Evolutionary conservation across 1,284 basidiomycete species (phyloP), one percentile per base, ranked within the genome.

Genomic region (Apiotrichum sp.): DNA sequence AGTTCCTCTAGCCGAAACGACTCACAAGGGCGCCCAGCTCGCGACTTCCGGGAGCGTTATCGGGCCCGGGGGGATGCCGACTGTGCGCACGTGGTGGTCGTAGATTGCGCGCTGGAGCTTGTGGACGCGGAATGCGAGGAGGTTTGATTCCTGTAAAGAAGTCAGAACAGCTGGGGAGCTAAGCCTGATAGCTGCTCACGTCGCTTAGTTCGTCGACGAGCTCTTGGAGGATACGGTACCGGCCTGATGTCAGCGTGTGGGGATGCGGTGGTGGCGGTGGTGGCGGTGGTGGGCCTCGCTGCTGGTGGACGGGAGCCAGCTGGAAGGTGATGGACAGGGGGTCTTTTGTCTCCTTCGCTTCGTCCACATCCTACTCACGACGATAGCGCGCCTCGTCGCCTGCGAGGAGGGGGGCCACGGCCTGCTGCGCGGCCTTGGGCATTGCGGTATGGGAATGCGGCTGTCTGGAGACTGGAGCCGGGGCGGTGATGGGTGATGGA

Each of bases 151-250:
- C 61, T 62, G 53, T 1, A 38, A 11, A 52, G 33, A 7, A 14
- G 44, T n/a, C 8, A 40, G 33, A 33, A 47, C 35, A 34, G 5
- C 31, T 14, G 22, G 7, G 35, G 13, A 38, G 36, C 7, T 13
- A 38, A 38, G 36, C 36, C 36, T 41, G 6, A 13, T 14, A 41
- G 6, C 38, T n/a, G 52, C 62, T 36, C 56, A 62, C 62, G 47
- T 67, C 65, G 34, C 61, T 62, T 9, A 67, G 48, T 13, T 63
- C 62, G 47, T 65, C 52, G 38, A 67, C 65, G 13, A 67, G 59
- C 31, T 63, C 53, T 52, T 67, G 63, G 33, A 67, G 44, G 8
- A 53, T 52, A 14, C 59, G 52, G 40, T 63, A 65, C 39, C 64
- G 60, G 29, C 61, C 65, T 66, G 55, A 10, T 16, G 11, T 46